Base-by-base conservation (phyloP, 108 stramenopile species). In the Cyclostephanos invisitatus region DNA sequence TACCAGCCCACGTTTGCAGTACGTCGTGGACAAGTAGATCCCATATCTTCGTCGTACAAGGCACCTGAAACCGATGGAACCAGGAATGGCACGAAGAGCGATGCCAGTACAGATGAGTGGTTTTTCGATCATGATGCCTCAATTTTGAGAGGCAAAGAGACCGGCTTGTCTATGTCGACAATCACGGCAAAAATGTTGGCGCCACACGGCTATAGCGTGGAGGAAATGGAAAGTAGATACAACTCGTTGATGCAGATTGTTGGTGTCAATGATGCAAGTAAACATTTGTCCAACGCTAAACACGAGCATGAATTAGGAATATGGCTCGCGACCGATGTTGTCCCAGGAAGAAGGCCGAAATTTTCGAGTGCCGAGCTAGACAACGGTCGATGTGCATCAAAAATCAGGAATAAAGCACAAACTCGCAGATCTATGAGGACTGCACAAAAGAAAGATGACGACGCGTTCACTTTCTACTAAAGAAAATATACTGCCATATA, bases 1-100 rank as follows among this genome's bases (percentile, higher is more conserved):
- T 90, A 92, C 51, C 71, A 84, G 47, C 82, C 78, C 32, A 90
- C 91, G 27, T 92, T 92, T 75, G 51, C 65, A 27, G 51, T 81
- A 46, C 51, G 76, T 17, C 75, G 53, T 38, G 40, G 46, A 27
- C 6, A 27, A 48, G 50, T 20, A 25, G 61, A 63, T 21, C 48
- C 54, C 3, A 75, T 20, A 25, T 22, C 53, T 6, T 42, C 15
- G 17, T 42, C 21, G 17, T 37, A 24, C 53, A 56, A 40, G 22
- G 27, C 38, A 58, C 0, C 56, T 46, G 68, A 47, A 25, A 55
- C 50, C 12, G 17, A 56, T 55, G 2, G 9, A 47, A 36, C 8
- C 10, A 60, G 48, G 22, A 47, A 55, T 37, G 49, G 29, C 12
- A 63, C 46, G 48, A 56, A 69, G 57, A 66, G 15, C 20, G 38